phyloP scores from a whole-genome alignment of 2,329 filamentous ascomycete genomes.

The Monosporascus ibericus region DNA sequence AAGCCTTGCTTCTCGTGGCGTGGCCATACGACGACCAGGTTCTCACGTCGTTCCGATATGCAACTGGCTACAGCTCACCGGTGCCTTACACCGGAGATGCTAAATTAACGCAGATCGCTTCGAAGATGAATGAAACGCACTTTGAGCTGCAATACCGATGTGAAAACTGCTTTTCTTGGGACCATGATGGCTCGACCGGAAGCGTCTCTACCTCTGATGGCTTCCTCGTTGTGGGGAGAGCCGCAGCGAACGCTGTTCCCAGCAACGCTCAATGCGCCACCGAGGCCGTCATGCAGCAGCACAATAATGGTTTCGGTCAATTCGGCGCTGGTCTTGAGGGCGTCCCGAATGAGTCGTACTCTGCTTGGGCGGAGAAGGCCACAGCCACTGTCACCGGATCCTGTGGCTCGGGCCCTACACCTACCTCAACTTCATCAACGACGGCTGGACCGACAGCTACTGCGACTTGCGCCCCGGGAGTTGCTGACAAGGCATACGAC shows the following conservation, averaged over 20 bases:
- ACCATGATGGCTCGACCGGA: conserved; percentile 40
- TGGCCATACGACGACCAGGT: conserved; percentile 50
- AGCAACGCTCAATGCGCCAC: conserved; percentile 35
- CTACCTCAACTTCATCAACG: conserved; percentile 11
- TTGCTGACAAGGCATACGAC: conserved; percentile 41
- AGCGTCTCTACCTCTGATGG: conserved; percentile 38
- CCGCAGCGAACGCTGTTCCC: conserved; percentile 39
- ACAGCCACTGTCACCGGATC: conserved; percentile 30
- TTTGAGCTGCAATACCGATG: conserved; percentile 62
- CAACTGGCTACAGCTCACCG: conserved; percentile 54
- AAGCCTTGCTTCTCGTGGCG: conserved; percentile 45
- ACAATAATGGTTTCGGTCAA: conserved; percentile 46
- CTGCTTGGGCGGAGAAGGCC: conserved; percentile 37
- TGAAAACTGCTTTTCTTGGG: conserved; percentile 50
- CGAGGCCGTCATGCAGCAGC: conserved; percentile 42
- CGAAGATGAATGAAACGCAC: conserved; percentile 48
- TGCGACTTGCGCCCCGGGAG: conserved; percentile 17
- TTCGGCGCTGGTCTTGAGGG: conserved; percentile 36
- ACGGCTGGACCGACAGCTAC: conserved; percentile 14
- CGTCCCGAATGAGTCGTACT: conserved; percentile 32
- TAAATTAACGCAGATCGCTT: conserved; percentile 55
- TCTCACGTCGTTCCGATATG: conserved; percentile 52
- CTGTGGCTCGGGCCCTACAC: conserved; percentile 21
- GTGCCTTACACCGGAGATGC: conserved; percentile 56
- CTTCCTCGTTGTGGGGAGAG: conserved; percentile 47